A percentile compares a stretch with the other conserved stretches of the same genome.
phyloP scores from a whole-genome alignment of 257 asterid genomes.

The Solanum sitiens region DNA sequence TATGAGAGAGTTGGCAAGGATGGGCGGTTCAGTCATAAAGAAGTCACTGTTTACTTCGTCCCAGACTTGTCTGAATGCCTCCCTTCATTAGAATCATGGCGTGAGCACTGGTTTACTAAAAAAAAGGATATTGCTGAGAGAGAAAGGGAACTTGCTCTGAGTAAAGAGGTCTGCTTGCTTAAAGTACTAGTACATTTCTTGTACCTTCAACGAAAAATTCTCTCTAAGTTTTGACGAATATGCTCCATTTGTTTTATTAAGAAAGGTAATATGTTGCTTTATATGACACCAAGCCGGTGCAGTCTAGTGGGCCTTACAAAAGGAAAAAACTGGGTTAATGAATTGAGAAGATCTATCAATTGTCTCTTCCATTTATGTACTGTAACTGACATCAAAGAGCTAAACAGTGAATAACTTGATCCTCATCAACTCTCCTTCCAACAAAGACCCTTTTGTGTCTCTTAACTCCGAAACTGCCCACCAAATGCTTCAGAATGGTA shows the following conservation, averaged over 20 bases:
- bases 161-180: slow-evolving; percentile 48
- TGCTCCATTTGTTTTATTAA: background rate
- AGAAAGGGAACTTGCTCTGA: slow-evolving; percentile 33
- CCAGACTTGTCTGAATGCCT: slow-evolving; percentile 86
- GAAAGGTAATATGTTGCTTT: background rate
- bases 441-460: background rate
- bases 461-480: background rate
- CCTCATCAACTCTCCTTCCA: background rate
- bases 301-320: background rate
- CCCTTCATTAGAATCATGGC: slow-evolving; percentile 82
- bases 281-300: background rate
- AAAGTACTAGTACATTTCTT: background rate
- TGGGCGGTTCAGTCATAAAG: slow-evolving; percentile 83
- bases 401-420: background rate
- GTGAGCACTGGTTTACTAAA: slow-evolving; percentile 73
- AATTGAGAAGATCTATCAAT: background rate
- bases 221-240: slow-evolving; percentile 1
- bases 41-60: slow-evolving; percentile 76
- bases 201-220: background rate
- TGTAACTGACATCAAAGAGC: background rate
- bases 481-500: background rate
- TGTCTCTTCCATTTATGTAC: background rate
- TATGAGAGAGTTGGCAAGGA: slow-evolving; percentile 84
- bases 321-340: background rate
- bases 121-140: slow-evolving; percentile 59